Evolutionary conservation across 805 yeast genomes (phyloP).

Genomic region (Candida pini): DNA sequence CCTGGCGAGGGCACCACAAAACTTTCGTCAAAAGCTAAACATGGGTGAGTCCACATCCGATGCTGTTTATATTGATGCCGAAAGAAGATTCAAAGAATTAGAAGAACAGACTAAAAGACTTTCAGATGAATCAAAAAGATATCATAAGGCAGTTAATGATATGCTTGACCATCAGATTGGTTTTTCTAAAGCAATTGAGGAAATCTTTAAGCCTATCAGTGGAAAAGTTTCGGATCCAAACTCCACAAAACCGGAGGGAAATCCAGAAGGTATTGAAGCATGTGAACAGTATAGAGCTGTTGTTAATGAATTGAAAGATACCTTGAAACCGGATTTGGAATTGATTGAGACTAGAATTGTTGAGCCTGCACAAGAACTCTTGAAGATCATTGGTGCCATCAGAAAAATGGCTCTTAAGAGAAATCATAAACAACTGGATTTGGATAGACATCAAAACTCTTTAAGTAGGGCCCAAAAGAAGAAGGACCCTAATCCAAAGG

Average conservation of each 20-base stretch:
- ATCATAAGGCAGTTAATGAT: slow-evolving; percentile 86
- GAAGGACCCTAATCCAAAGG: slow-evolving; percentile 79
- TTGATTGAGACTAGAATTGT: slow-evolving; percentile 87
- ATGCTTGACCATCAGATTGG: slow-evolving; percentile 93
- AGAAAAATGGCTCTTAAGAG: slow-evolving; percentile 94
- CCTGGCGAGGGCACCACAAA: slow-evolving; percentile 84
- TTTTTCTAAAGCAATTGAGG: slow-evolving; percentile 92
- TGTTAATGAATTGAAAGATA: slow-evolving; percentile 78
- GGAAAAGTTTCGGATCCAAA: slow-evolving; percentile 91
- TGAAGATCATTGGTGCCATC: slow-evolving; percentile 73
- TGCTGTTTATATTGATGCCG: slow-evolving; percentile 91
- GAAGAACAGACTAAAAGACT: slow-evolving; percentile 86
- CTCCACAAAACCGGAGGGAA: slow-evolving; percentile 81
- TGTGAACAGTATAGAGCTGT: slow-evolving; percentile 86
- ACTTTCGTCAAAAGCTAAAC: slow-evolving; percentile 81
- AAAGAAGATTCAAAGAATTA: slow-evolving; percentile 88
- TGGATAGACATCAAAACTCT: slow-evolving; percentile 75
- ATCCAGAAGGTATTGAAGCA: slow-evolving; percentile 95
- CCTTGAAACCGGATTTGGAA: slow-evolving; percentile 87
- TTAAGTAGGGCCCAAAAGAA: slow-evolving; percentile 72
- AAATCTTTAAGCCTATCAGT: slow-evolving; percentile 91
- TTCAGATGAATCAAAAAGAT: slow-evolving; percentile 84
- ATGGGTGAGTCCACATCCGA: slow-evolving; percentile 79
- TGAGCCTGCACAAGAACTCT: slow-evolving; percentile 84
- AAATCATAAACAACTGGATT: slow-evolving; percentile 90